phyloP scores from a whole-genome alignment of 345 rosid genomes.

The Dovyalis caffra region DNA sequence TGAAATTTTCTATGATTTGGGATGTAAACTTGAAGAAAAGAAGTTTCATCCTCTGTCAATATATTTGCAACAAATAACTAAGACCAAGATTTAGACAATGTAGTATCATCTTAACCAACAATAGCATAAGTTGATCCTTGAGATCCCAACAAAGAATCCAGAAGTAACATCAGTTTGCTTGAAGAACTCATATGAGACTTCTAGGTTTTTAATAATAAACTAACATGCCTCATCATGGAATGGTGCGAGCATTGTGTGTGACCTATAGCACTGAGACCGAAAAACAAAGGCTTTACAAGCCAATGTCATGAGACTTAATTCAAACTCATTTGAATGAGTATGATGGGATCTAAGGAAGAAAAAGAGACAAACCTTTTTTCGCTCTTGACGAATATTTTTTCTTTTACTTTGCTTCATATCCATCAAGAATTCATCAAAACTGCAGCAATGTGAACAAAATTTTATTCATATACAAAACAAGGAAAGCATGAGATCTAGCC shows the following conservation, averaged over 20 bases:
- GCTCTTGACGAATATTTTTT: constrained; percentile 88
- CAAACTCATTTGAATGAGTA: background rate
- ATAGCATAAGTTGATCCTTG: background rate
- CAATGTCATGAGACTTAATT: background rate
- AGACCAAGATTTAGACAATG: background rate
- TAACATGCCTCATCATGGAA: too few relatives aligned
- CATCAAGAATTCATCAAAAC: constrained; percentile 97
- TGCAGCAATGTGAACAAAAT: constrained; percentile 27
- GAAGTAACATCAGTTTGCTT: background rate
- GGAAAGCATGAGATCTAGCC: background rate
- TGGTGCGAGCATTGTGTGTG: too few relatives aligned
- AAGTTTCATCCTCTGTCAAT: background rate
- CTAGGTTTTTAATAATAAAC: too few relatives aligned
- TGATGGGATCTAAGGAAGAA: background rate
- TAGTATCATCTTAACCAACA: background rate
- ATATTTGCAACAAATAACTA: background rate
- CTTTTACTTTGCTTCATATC: constrained; percentile 92
- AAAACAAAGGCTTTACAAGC: background rate
- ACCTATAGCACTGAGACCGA: background rate
- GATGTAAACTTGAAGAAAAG: background rate
- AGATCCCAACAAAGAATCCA: background rate
- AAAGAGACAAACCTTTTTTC: constrained; percentile 68
- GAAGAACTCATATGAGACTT: too few relatives aligned
- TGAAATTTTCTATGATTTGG: background rate
- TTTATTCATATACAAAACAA: constrained; percentile 12